Evolutionary conservation across 2,329 filamentous ascomycete genomes (phyloP), one percentile per base, ranked within the genome.

Genomic region (Alternaria infectoria): DNA sequence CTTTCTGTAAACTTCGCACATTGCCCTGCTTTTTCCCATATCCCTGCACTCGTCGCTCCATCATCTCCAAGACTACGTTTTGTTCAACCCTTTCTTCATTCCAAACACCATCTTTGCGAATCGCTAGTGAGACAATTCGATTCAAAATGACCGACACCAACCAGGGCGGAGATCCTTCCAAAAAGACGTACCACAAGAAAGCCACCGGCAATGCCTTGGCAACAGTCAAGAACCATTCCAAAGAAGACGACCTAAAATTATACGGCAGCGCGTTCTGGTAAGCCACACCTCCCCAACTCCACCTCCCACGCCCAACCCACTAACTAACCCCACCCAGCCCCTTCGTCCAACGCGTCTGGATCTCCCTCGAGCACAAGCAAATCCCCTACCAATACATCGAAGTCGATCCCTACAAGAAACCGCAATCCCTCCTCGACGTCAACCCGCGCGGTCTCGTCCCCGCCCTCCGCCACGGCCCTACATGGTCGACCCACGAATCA

Each of bases 331-430:
- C 21, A 17, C 3, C 11, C 43, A 92, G 91, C 74, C 93, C 93
- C 25, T 96, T 95, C 76, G 93, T 93, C 2, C 93, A 96, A 76
- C 88, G 93, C 17, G 91, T 96, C 25, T 97, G 93, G 93, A 96
- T 97, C 67, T 91, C 93, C 1, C 85, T 97, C 36, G 93, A 97
- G 78, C 84, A 89, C 71, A 96, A 96, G 77, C 86, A 88, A 17
- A 85, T 96, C 9, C 83, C 87, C 40, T 97, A 97, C 75, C 92
- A 96, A 76, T 97, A 96, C 79, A 90, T 93, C 71, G 93, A 97
- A 79, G 89, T 93, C 49, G 91, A 96, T 73, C 91, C 92, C 8
- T 93, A 92, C 75, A 88, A 89, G 69, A 91, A 91, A 66, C 91
- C 90, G 2, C 85, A 89, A 63, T 84, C 88, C 9, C 82, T 95